Conservation (phyloP, 306 rosid genomes). For the Vigna unguiculata region DNA sequence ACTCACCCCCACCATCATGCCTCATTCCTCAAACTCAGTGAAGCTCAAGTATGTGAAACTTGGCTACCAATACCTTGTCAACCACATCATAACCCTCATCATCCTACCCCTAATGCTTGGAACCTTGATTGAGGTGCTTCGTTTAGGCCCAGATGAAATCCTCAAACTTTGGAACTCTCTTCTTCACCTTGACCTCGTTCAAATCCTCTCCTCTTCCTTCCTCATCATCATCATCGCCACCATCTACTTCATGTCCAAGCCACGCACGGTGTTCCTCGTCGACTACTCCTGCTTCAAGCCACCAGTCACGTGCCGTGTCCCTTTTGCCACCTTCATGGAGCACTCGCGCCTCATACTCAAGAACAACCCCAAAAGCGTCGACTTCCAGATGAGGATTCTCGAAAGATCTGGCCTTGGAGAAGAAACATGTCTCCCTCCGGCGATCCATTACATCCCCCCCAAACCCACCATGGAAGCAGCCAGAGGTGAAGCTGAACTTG, state of each 20-base stretch:
- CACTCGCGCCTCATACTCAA: constrained; percentile 71
- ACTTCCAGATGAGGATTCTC: constrained; percentile 81
- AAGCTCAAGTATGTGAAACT: constrained; percentile 81
- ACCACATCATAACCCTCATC: constrained; percentile 71
- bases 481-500: constrained; percentile 74
- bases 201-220: constrained; percentile 65
- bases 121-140: constrained; percentile 54
- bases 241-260: constrained; percentile 76
- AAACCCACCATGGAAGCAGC: constrained; percentile 78
- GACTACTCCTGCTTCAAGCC: constrained; percentile 90
- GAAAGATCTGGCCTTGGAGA: constrained; percentile 85
- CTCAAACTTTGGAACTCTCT: constrained; percentile 63
- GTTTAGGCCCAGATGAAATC: constrained; percentile 68
- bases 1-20: constrained; percentile 64
- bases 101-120: constrained; percentile 62
- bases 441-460: constrained; percentile 85
- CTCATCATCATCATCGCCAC: constrained; percentile 67
- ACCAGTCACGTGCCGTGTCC: constrained; percentile 79
- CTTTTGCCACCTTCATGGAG: constrained; percentile 91
- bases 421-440: constrained; percentile 73
- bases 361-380: constrained; percentile 80
- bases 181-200: constrained; percentile 62
- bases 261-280: constrained; percentile 69
- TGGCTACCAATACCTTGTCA: constrained; percentile 80
- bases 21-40: constrained; percentile 72